Percentiles rank a stretch among this genome's conserved stretches.
Evolutionary conservation across 306 rosid genomes (phyloP).

Genomic region (Acacia crassicarpa): DNA sequence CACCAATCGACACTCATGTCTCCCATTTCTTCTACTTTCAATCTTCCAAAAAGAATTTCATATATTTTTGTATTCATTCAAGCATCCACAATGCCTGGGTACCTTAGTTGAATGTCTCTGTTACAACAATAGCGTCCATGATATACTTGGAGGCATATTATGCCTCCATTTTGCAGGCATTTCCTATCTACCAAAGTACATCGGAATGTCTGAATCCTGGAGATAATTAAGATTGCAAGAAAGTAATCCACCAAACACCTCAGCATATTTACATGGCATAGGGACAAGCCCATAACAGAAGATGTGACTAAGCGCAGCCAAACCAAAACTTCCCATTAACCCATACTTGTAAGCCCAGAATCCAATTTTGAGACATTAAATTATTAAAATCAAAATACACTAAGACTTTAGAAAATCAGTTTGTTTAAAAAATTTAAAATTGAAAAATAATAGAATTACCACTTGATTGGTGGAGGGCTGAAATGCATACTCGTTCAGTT

Average conservation of each 20-base stretch:
- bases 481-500: slow-evolving; percentile 56
- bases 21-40: background rate
- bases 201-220: background rate
- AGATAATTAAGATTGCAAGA: background rate
- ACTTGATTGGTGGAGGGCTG: slow-evolving; percentile 73
- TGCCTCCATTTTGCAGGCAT: background rate
- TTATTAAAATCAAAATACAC: background rate
- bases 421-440: background rate
- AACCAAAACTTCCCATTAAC: background rate
- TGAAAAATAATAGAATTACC: slow-evolving; percentile 56
- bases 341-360: background rate
- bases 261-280: background rate
- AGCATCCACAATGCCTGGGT: background rate
- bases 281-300: background rate
- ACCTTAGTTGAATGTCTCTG: background rate
- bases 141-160: background rate
- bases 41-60: background rate
- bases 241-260: background rate
- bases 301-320: background rate
- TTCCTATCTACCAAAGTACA: background rate
- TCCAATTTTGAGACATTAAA: slow-evolving; percentile 1
- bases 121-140: background rate
- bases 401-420: background rate
- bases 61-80: background rate
- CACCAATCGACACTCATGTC: background rate